Conservation (phyloP, 2,329 filamentous ascomycete species). For the Scolecobasidium constrictum region DNA sequence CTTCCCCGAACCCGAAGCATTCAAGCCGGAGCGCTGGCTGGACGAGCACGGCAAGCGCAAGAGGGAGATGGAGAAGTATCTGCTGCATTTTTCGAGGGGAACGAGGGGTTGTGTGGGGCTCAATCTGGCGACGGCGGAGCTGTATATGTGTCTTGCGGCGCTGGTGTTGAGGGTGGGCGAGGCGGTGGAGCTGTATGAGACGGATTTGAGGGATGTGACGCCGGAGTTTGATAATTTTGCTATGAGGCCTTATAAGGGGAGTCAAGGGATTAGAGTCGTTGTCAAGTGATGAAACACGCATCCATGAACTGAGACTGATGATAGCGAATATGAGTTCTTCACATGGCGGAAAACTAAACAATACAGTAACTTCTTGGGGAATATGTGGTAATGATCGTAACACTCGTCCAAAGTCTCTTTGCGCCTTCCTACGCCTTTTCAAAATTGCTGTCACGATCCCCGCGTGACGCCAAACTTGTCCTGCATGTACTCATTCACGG, state of each 20-base stretch:
- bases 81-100: conserved; percentile 54
- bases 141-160: conserved; percentile 8
- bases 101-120: conserved; percentile 56
- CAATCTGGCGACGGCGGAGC: conserved; percentile 34
- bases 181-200: conserved; percentile 7
- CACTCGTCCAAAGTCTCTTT: too few relatives aligned
- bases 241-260: conserved; percentile 1
- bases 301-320: too few relatives aligned
- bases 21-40: conserved; percentile 40
- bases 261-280: conserved; percentile 1
- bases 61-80: conserved; percentile 32
- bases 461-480: too few relatives aligned
- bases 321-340: too few relatives aligned
- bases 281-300: too few relatives aligned
- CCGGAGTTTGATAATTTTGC: conserved; percentile 8
- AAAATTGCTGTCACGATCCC: too few relatives aligned
- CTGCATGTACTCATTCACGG: too few relatives aligned
- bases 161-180: conserved; percentile 10
- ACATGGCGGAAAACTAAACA: too few relatives aligned
- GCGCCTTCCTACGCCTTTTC: too few relatives aligned
- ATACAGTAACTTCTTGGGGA: too few relatives aligned
- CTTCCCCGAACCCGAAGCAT: conserved; percentile 10
- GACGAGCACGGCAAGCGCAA: conserved; percentile 29
- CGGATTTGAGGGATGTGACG: conserved; percentile 5
- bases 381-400: too few relatives aligned